phyloP scores from a whole-genome alignment of 768 basidiomycete genomes.

The Trametes punicea region DNA sequence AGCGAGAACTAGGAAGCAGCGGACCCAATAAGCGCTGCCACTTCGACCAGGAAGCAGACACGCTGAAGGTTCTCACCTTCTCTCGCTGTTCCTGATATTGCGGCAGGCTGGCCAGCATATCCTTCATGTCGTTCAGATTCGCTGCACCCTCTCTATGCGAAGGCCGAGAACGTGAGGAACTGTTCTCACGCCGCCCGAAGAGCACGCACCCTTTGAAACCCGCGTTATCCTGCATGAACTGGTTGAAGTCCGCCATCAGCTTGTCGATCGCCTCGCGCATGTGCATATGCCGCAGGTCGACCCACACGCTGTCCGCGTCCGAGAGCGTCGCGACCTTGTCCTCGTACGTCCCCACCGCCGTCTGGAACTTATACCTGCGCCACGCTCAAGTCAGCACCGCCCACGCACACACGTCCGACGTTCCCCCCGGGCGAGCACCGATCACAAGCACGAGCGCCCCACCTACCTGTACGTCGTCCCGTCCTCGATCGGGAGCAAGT shows the following conservation, averaged over 20 bases:
- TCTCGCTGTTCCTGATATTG: constrained; percentile 95
- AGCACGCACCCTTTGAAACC: constrained; percentile 83
- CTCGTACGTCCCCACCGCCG: constrained; percentile 79
- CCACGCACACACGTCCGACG: background rate
- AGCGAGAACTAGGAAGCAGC: constrained; percentile 71
- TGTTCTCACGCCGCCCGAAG: background rate
- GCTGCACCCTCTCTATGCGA: constrained; percentile 69
- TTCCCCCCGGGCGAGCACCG: too few species aligned
- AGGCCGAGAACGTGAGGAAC: background rate
- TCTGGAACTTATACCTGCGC: constrained; percentile 87
- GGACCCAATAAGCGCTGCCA: background rate
- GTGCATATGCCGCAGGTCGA: constrained; percentile 91
- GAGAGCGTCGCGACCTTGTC: constrained; percentile 85
- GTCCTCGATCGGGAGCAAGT: constrained; percentile 84
- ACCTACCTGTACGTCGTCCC: constrained; percentile 85
- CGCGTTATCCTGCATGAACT: constrained; percentile 90
- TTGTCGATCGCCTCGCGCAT: constrained; percentile 99
- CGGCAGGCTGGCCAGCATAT: constrained; percentile 93
- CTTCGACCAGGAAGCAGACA: background rate
- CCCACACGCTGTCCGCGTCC: constrained; percentile 89
- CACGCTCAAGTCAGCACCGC: background rate
- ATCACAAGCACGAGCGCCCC: too few species aligned
- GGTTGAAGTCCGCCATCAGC: constrained; percentile 93
- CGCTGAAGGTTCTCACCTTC: constrained; percentile 49
- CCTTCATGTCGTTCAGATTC: constrained; percentile 96